A percentile compares a stretch with the other conserved stretches of the same genome.
phyloP scores from a whole-genome alignment of 1,284 basidiomycete genomes.

The Quambalaria eucalypti region DNA sequence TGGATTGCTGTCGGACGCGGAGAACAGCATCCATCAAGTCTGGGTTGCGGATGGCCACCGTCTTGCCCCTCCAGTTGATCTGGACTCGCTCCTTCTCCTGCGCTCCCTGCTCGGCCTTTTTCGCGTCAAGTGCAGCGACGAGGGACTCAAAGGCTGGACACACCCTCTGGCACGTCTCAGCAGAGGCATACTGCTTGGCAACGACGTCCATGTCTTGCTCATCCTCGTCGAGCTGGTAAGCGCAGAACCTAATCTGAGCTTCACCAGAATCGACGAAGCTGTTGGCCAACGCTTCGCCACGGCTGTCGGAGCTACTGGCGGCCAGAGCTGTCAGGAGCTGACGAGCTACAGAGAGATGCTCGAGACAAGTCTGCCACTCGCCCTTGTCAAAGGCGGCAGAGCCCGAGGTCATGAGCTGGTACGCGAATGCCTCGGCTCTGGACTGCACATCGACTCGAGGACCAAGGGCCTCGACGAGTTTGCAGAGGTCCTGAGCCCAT shows the following conservation, averaged over 20 bases:
- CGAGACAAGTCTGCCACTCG: conserved; percentile 63
- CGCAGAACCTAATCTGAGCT: conserved; percentile 82
- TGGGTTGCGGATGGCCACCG: conserved; percentile 76
- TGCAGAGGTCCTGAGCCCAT: conserved; percentile 69
- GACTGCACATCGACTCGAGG: conserved; percentile 22
- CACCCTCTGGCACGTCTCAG: conserved; percentile 56
- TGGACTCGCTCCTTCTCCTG: conserved; percentile 53
- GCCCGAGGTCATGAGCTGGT: conserved; percentile 58
- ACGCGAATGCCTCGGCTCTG: conserved; percentile 49
- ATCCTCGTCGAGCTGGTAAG: conserved; percentile 62
- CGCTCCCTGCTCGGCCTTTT: conserved; percentile 41
- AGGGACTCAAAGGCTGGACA: conserved; percentile 62
- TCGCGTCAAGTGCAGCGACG: conserved; percentile 53
- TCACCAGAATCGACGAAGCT: conserved; percentile 78
- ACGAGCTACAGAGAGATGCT: conserved; percentile 69
- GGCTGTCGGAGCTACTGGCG: conserved; percentile 62
- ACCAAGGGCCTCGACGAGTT: conserved; percentile 60
- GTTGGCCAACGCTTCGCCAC: conserved; percentile 77
- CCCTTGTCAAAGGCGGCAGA: conserved; percentile 53
- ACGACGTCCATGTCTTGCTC: conserved; percentile 76
- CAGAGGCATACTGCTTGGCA: conserved; percentile 56
- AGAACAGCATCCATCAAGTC: conserved; percentile 81
- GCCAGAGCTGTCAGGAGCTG: conserved; percentile 66
- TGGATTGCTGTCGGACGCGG: conserved; percentile 70
- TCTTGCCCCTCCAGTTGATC: conserved; percentile 70